Conservation (phyloP, 306 rosid species). For the Amphicarpaea edgeworthii region DNA sequence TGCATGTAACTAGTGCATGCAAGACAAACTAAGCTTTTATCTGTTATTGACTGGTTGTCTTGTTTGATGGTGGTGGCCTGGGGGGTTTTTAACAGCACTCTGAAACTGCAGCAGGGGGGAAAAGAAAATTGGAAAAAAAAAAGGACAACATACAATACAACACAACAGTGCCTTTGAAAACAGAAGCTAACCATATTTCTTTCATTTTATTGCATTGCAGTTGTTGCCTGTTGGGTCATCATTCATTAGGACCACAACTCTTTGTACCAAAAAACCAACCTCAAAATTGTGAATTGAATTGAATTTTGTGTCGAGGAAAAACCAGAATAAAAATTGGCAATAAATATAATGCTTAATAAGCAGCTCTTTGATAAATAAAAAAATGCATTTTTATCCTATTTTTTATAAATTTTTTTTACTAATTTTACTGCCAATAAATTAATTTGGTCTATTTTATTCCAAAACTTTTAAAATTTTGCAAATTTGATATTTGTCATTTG, state of each 20-base stretch:
- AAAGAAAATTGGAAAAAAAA: too few species aligned
- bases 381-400: too few species aligned
- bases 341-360: too few species aligned
- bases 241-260: slow-evolving; percentile 2
- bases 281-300: neutral
- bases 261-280: slow-evolving; percentile 9
- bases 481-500: too few species aligned
- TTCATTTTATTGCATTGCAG: too few species aligned
- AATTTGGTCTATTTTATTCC: too few species aligned
- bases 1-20: slow-evolving; percentile 60
- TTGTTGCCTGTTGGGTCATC: neutral
- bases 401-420: too few species aligned
- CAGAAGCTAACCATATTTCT: slow-evolving; percentile 27
- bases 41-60: slow-evolving; percentile 42
- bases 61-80: slow-evolving; percentile 38
- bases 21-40: slow-evolving; percentile 53
- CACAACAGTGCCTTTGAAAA: slow-evolving; percentile 38
- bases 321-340: neutral
- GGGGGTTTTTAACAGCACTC: slow-evolving; percentile 39
- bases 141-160: slow-evolving; percentile 43
- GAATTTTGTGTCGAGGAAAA: neutral
- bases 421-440: too few species aligned
- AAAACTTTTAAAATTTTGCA: too few species aligned
- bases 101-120: slow-evolving; percentile 41
- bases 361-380: too few species aligned